Evolutionary conservation across 352 stramenopile genomes (phyloP).

Genomic region (Pilasporangium apinafurcum): DNA sequence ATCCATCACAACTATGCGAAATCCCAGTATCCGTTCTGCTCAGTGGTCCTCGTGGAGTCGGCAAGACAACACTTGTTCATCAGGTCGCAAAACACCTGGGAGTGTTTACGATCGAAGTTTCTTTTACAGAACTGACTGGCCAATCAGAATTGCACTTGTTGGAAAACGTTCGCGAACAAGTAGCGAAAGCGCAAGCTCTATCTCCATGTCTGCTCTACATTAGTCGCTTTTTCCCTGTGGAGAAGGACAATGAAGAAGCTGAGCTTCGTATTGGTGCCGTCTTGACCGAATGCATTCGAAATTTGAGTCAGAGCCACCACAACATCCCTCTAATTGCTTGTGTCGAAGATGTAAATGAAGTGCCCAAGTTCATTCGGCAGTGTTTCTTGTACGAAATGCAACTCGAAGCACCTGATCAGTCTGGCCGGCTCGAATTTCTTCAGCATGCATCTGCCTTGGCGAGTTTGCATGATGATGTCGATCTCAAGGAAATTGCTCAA

Average conservation of each 20-base stretch:
- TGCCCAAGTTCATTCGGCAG: constrained; percentile 77
- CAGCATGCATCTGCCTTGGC: constrained; percentile 28
- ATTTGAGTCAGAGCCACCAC: constrained; percentile 33
- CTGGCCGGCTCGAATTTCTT: constrained; percentile 47
- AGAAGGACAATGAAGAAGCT: constrained; percentile 75
- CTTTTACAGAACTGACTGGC: constrained; percentile 70
- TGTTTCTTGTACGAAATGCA: constrained; percentile 77
- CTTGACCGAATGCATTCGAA: constrained; percentile 59
- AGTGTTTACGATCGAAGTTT: constrained; percentile 63
- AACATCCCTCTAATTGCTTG: constrained; percentile 71
- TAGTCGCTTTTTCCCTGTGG: constrained; percentile 65
- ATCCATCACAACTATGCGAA: constrained; percentile 58
- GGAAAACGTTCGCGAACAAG: constrained; percentile 67
- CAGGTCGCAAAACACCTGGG: constrained; percentile 62
- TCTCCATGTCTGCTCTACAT: constrained; percentile 78
- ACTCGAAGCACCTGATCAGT: constrained; percentile 53
- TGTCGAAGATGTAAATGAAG: constrained; percentile 69
- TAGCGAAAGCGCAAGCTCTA: constrained; percentile 57
- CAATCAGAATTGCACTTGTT: constrained; percentile 67
- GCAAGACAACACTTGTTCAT: constrained; percentile 67
- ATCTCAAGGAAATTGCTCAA: constrained; percentile 54
- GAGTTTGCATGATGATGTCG: constrained; percentile 34
- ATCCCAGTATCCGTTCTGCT: constrained; percentile 70
- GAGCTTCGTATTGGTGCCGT: constrained; percentile 56
- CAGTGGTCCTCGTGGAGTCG: constrained; percentile 54